Evolutionary conservation across 2,329 filamentous ascomycete genomes (phyloP), one percentile per base, ranked within the genome.

Genomic region (Atkinsonella texensis): DNA sequence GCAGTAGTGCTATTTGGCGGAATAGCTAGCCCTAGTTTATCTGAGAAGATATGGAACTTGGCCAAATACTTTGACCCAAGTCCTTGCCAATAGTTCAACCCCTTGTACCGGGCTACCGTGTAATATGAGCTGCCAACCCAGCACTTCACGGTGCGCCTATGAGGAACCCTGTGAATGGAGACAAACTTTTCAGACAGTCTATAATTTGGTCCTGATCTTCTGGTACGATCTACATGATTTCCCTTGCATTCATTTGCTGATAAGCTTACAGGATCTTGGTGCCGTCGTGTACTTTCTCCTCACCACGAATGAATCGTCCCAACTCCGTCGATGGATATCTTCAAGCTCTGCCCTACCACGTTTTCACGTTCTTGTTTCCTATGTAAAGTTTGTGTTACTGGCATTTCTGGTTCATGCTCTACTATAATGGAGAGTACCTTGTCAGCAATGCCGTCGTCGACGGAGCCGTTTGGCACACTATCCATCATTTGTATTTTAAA

Each of bases 271-370:
- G 90, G 85, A 67, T 95, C 59, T 95, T 95, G 91, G 90, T 52
- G 68, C 89, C 35, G 58, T 89, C 46, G 74, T 93, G 52, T 97
- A 96, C 76, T 95, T 91, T 67, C 87, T 64, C 86, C 89, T 5
- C 51, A 52, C 18, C 51, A 52, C 32, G 43, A 39, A 45, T 52
- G 46, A 42, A 39, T 49, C 20, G 23, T 52, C 13, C 51, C 51
- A 17, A 52, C 51, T 40, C 51, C 5, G 31, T 33, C 7, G 51
- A 52, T 41, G 46, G 46, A 15, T 52, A 46, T 46, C 33, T 35
- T 13, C 46, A 49, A 46, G 35, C 39, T 5, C 32, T 52, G 20
- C 51, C 46, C 6, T 18, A 49, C 33, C 42, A 52, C 41, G 41
- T 31, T 8, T 52, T 49, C 18, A 44, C 38, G 2, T 43, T 52